Percentiles rank a stretch among this genome's conserved stretches.
phyloP scores from a whole-genome alignment of 2,329 filamentous ascomycete species.

The Podosphaera fusca region DNA sequence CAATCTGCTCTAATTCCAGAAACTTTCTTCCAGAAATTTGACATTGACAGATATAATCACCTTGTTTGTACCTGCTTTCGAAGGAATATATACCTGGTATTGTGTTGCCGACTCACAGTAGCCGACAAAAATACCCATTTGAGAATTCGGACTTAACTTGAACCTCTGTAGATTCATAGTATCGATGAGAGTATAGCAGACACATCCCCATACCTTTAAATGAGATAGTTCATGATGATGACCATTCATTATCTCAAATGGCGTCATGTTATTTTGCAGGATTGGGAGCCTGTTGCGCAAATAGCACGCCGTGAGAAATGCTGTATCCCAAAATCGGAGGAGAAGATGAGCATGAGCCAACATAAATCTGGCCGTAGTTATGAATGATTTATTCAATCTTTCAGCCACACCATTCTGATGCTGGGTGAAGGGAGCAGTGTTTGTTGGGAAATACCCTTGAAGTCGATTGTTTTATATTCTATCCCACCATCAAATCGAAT shows the following conservation, averaged over 20 bases:
- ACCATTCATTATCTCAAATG: background rate
- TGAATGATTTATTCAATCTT: background rate
- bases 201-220: background rate
- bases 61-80: background rate
- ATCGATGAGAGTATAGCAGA: background rate
- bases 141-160: background rate
- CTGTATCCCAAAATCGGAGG: background rate
- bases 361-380: background rate
- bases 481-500: background rate
- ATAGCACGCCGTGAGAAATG: background rate
- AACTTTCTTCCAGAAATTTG: background rate
- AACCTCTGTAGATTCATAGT: background rate
- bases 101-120: background rate
- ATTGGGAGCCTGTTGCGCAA: background rate
- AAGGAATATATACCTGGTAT: background rate
- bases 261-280: background rate
- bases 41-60: background rate
- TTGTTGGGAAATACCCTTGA: background rate
- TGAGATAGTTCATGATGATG: background rate
- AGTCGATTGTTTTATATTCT: background rate
- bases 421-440: background rate
- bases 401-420: background rate
- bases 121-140: background rate
- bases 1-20: background rate
- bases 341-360: background rate